phyloP scores from a whole-genome alignment of 768 basidiomycete genomes.

The Agaricus subrufescens region DNA sequence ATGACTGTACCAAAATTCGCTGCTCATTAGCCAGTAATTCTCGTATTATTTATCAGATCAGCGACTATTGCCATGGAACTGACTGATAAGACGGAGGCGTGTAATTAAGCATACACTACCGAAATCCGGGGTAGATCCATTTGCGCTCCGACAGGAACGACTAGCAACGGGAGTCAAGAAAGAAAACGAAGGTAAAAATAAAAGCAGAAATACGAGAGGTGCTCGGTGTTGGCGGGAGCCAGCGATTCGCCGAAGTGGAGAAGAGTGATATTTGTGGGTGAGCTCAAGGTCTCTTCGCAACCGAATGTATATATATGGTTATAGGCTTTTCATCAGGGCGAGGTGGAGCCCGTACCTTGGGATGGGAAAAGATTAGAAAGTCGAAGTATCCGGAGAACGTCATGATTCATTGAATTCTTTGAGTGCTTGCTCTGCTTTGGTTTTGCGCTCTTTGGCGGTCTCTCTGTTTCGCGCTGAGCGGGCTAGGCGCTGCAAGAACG shows the following conservation, averaged over 20 bases:
- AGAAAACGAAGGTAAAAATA: no score
- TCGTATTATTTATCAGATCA: not conserved
- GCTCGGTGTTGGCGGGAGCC: not conserved
- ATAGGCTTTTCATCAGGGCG: no score
- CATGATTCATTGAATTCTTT: constrained; percentile 53
- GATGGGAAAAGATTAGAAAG: constrained; percentile 5
- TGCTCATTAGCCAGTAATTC: not conserved
- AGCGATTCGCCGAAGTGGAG: no score
- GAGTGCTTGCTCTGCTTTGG: constrained; percentile 55
- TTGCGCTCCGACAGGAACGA: not conserved
- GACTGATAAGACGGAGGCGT: not conserved
- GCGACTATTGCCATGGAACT: not conserved
- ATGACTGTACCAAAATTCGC: not conserved
- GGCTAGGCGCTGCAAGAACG: constrained; percentile 43
- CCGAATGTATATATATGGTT: no score
- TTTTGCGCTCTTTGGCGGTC: constrained; percentile 49
- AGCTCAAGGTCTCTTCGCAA: no score
- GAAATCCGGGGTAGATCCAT: constrained; percentile 3
- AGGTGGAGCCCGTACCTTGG: not conserved
- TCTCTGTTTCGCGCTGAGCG: constrained; percentile 59
- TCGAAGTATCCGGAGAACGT: constrained; percentile 19
- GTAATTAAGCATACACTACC: not conserved
- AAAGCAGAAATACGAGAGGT: not conserved
- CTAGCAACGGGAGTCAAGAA: no score
- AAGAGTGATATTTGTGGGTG: constrained; percentile 20